Evolutionary conservation across 75 land plant genomes (phyloP), one percentile per base, ranked within the genome.

Genomic region (Sequoiadendron giganteum): DNA sequence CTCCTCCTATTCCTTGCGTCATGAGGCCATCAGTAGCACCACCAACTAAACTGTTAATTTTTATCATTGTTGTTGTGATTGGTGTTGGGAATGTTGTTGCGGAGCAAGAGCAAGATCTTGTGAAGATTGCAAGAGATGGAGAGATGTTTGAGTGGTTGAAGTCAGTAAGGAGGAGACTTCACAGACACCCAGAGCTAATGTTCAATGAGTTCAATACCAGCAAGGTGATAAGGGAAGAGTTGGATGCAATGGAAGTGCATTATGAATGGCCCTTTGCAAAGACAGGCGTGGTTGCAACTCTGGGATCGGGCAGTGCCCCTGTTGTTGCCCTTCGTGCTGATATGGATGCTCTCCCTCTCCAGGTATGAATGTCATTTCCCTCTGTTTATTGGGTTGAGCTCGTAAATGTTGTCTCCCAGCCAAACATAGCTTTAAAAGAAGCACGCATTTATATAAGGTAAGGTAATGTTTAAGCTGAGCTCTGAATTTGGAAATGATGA

Each of bases 271-370:
- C 97, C n/a, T 88, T 95, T 34, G 97, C 97, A 2, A 87, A 85
- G 48, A 95, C 97, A 11, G 95, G 97, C 28, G 86, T 96, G 11
- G 91, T 95, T 15, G 97, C 94, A 21, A 88, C 91, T 1, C 90
- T 96, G 56, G 97, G 97, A 39, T 87, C 89, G 0, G 94, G 95
- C 13, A 72, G 34, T 36, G n/a, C 89, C 21, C 95, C 97, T 3
- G 72, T 87, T 32, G 92, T 96, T 72, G 92, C 93, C 73, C 94
- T 96, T 38, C 87, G 97, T 47, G 97, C 97, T 19, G 97, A 96
- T 78, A 96, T 96, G 97, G 97, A 96, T 89, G 97, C 95, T 36
- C 93, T 96, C 11, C 93, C 97, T 72, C 48, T 96, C 30, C 96
- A 95, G 93, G 97, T 95, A 83, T 76, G 72, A 5, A 75, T 34